Percentiles rank a stretch among this genome's conserved stretches.
These are phyloP conservation scores for Aureobasidium subglaciale DNA, from an alignment of 2,329 filamentous ascomycete genomes.

Conservation along the genomic window DNA sequence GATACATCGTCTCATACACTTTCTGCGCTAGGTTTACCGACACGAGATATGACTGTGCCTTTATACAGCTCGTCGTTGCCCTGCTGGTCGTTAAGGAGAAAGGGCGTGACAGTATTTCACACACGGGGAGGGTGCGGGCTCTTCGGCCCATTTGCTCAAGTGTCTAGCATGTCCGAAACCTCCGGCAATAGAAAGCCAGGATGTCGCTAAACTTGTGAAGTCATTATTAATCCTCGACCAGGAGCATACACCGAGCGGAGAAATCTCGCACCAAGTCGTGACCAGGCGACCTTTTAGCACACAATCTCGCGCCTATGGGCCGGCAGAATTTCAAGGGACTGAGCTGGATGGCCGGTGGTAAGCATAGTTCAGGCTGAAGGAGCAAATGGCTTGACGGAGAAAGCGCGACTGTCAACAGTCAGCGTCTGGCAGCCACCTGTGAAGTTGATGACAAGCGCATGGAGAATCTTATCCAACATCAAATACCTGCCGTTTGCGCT, in stretches of 20 bases:
- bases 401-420: conserved; percentile 2
- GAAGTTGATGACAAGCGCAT: background rate
- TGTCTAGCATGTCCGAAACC: background rate
- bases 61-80: too few species aligned
- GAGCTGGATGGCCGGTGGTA: background rate
- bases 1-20: too few species aligned
- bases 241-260: conserved; percentile 2
- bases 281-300: background rate
- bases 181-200: background rate
- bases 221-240: conserved; percentile 1
- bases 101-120: too few species aligned
- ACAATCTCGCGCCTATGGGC: background rate
- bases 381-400: conserved; percentile 9
- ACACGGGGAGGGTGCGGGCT: too few species aligned
- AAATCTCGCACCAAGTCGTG: conserved; percentile 9
- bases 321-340: conserved; percentile 1
- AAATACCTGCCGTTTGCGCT: conserved; percentile 2
- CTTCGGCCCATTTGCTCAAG: background rate
- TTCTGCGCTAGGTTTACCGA: too few species aligned
- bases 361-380: conserved; percentile 8
- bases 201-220: background rate
- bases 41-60: too few species aligned
- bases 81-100: too few species aligned
- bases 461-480: background rate
- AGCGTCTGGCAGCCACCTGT: background rate